Base-by-base conservation (phyloP, 306 rosid species). In the Prunus fruticosa region DNA sequence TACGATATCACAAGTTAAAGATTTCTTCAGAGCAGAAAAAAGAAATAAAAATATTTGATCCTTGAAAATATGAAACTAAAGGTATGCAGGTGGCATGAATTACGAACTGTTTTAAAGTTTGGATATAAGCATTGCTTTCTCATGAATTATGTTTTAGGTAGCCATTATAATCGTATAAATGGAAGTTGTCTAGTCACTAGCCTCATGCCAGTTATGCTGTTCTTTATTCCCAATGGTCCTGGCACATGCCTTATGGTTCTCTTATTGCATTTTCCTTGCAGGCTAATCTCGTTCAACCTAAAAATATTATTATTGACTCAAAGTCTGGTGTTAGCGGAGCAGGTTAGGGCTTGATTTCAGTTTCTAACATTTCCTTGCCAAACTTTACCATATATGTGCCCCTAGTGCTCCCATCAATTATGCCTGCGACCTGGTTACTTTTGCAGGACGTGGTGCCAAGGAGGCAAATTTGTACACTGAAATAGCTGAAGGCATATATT, bases 321-420 rank as follows among this genome's bases (percentile, higher is more conserved):
- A 95, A 95, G 82, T 95, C 98, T 73, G 98, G 93, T 63, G 98
- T 95, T 66, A 95, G 96, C 60, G 97, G 98, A 79, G 98, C 97
- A 85, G 97, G 98, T 95, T 62, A 75, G 88, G 61, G 76, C 85
- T 82, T 61, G 80, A 74, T 70, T 49, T 62, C 57, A 71, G 19
- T 47, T 81, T 71, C 16, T 50, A 53, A 54, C 63, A 72, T 64
- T 56, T 56, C n/a, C 14, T 75, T 77, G 18, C 69, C 16, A 56
- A 61, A 64, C 60, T 62, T 50, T 1, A 14, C 56, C 13, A 61
- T 53, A 53, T 61, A 53, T 38, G 15, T 72, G 28, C 45, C 56
- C 77, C 41, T 69, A 19, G 30, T 73, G 58, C 38, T 51, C 47
- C 41, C 67, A 63, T n/a, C 49, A 32, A 66, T 27, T 66, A 32